Conservation (phyloP, 2,329 filamentous ascomycete genomes). For the Colletotrichum sp. region DNA sequence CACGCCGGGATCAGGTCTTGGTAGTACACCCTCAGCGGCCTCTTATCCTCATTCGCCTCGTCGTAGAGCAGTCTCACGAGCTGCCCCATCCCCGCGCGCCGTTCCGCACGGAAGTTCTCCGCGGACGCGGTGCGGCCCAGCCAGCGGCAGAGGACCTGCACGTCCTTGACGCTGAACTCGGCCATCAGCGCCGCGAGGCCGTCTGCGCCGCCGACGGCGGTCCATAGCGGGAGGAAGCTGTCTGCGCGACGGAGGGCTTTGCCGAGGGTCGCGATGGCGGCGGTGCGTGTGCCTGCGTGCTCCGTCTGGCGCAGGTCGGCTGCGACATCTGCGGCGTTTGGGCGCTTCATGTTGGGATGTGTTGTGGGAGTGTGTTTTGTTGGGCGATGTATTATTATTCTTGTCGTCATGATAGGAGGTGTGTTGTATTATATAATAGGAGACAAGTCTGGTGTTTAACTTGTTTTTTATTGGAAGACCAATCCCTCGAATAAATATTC, state of each 20-base stretch:
- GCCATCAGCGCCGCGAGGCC: constrained; percentile 26
- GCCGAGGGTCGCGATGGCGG: constrained; percentile 22
- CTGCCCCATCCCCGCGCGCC: constrained; percentile 23
- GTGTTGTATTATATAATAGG: rapidly evolving
- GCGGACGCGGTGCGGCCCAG: constrained; percentile 26
- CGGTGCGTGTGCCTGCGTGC: constrained; percentile 20
- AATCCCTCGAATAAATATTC: neutral
- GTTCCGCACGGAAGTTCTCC: constrained; percentile 20
- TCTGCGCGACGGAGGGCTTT: constrained; percentile 25
- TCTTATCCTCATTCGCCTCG: constrained; percentile 5
- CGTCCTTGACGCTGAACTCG: constrained; percentile 27
- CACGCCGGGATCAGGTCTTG: constrained; percentile 29
- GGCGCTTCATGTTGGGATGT: neutral
- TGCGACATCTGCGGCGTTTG: neutral
- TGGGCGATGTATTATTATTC: neutral
- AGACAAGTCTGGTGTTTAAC: rapidly evolving
- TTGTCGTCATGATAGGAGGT: rapidly evolving
- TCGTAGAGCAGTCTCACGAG: constrained; percentile 23
- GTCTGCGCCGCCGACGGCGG: constrained; percentile 23
- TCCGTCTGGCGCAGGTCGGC: neutral
- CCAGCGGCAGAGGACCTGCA: constrained; percentile 20
- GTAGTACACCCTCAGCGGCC: constrained; percentile 24
- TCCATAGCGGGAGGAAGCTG: constrained; percentile 25
- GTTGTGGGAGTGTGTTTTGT: neutral
- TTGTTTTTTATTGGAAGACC: too few relatives aligned